A percentile compares a stretch with the other conserved stretches of the same genome.
Evolutionary conservation across 805 yeast species (phyloP).

Genomic region (Helenozyma baotianmanensis): DNA sequence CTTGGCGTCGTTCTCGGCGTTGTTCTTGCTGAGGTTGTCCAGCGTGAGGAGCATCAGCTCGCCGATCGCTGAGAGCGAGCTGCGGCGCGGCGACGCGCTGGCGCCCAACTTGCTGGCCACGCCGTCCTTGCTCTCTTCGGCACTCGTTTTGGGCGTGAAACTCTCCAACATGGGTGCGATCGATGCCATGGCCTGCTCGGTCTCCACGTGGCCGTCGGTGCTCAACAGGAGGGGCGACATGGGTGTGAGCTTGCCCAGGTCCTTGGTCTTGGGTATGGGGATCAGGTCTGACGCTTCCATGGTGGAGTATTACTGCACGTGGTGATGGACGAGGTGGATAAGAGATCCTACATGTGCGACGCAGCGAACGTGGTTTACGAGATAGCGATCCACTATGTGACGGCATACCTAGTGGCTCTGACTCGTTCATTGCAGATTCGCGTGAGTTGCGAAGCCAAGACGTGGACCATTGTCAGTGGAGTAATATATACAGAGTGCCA

Average conservation of each 20-base stretch:
- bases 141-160: constrained; percentile 67
- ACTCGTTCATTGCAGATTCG: too few species aligned
- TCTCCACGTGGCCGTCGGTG: constrained; percentile 13
- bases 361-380: too few species aligned
- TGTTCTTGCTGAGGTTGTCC: constrained; percentile 16
- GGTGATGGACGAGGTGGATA: too few species aligned
- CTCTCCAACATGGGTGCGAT: constrained; percentile 75
- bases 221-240: constrained; percentile 15
- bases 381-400: too few species aligned
- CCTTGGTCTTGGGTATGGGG: constrained; percentile 8
- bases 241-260: constrained; percentile 3
- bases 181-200: constrained; percentile 65
- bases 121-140: constrained; percentile 29
- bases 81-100: constrained; percentile 11
- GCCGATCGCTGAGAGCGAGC: constrained; percentile 15
- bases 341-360: too few species aligned
- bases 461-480: too few species aligned
- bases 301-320: not conserved
- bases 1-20: constrained; percentile 12
- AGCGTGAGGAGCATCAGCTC: constrained; percentile 13
- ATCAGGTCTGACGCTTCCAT: constrained; percentile 6
- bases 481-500: too few species aligned
- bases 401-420: too few species aligned
- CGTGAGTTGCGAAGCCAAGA: too few species aligned
- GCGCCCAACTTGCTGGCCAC: constrained; percentile 13